Evolutionary conservation across 352 stramenopile species (phyloP).

Genomic region (Pythium biforme): DNA sequence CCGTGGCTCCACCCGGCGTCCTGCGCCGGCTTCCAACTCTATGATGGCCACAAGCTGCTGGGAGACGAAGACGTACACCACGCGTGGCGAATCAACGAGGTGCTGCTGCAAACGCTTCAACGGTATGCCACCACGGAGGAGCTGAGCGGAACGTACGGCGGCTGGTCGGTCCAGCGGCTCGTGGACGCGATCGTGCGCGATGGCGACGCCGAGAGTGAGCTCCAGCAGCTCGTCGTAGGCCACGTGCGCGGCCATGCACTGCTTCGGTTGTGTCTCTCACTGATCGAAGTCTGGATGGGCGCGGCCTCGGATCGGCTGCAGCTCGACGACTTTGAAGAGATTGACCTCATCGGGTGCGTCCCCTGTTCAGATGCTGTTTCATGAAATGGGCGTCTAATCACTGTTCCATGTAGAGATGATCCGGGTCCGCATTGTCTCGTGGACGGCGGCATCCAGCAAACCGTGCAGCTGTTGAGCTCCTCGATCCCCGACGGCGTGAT

Average conservation of each 20-base stretch:
- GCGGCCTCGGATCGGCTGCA: conserved; percentile 45
- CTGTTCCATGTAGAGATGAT: conserved; percentile 36
- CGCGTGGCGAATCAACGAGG: conserved; percentile 47
- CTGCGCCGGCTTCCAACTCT: conserved; percentile 52
- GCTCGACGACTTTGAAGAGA: conserved; percentile 55
- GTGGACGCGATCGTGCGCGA: conserved; percentile 33
- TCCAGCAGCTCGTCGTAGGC: conserved; percentile 1
- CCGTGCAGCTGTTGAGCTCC: conserved; percentile 36
- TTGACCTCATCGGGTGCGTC: conserved; percentile 52
- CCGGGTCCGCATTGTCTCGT: conserved; percentile 52
- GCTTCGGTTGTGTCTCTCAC: conserved; percentile 40
- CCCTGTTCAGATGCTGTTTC: neutral
- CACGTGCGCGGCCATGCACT: conserved; percentile 13
- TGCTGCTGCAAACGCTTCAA: conserved; percentile 47
- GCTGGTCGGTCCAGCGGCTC: conserved; percentile 36
- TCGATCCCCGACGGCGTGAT: conserved; percentile 7
- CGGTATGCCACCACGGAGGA: conserved; percentile 27
- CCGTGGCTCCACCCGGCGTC: conserved; percentile 52
- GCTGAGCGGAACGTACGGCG: conserved; percentile 5
- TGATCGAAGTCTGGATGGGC: conserved; percentile 66
- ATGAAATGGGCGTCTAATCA: neutral
- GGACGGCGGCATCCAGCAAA: conserved; percentile 46
- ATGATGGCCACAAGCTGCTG: conserved; percentile 31
- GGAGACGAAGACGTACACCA: conserved; percentile 30
- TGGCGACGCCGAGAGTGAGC: neutral